phyloP scores from a whole-genome alignment of 768 basidiomycete species.

The Collybia sordida region DNA sequence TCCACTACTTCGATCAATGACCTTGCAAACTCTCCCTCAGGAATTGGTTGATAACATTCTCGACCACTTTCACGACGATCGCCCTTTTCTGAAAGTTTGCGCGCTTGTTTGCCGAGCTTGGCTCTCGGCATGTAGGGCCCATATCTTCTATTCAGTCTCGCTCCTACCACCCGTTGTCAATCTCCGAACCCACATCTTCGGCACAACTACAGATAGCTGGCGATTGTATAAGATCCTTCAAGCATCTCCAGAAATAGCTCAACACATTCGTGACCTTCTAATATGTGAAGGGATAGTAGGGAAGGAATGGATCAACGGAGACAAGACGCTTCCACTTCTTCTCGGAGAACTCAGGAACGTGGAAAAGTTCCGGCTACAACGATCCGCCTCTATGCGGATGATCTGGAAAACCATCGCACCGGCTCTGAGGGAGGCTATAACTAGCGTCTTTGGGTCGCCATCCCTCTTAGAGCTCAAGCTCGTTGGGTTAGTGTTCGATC shows the following conservation, averaged over 20 bases:
- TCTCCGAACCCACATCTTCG: background rate
- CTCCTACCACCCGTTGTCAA: slow-evolving; percentile 17
- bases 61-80: slow-evolving; percentile 22
- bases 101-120: slow-evolving; percentile 26
- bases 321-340: slow-evolving; percentile 15
- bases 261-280: slow-evolving; percentile 19
- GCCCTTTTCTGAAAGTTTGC: slow-evolving; percentile 17
- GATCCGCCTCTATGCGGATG: slow-evolving; percentile 19
- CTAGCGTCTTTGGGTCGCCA: slow-evolving; percentile 14
- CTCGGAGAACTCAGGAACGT: slow-evolving; percentile 18
- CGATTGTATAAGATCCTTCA: slow-evolving; percentile 7
- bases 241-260: slow-evolving; percentile 10
- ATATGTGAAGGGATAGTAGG: slow-evolving; percentile 22
- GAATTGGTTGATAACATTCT: slow-evolving; percentile 27
- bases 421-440: slow-evolving; percentile 15
- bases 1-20: background rate
- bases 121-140: slow-evolving; percentile 22
- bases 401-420: slow-evolving; percentile 16
- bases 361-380: slow-evolving; percentile 19
- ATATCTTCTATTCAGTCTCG: slow-evolving; percentile 22
- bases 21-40: slow-evolving; percentile 19
- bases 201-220: background rate
- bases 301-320: slow-evolving; percentile 20
- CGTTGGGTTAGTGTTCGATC: slow-evolving; percentile 16
- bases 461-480: slow-evolving; percentile 20